Base-by-base conservation (phyloP, 306 rosid species). In the Quercus ilex region DNA sequence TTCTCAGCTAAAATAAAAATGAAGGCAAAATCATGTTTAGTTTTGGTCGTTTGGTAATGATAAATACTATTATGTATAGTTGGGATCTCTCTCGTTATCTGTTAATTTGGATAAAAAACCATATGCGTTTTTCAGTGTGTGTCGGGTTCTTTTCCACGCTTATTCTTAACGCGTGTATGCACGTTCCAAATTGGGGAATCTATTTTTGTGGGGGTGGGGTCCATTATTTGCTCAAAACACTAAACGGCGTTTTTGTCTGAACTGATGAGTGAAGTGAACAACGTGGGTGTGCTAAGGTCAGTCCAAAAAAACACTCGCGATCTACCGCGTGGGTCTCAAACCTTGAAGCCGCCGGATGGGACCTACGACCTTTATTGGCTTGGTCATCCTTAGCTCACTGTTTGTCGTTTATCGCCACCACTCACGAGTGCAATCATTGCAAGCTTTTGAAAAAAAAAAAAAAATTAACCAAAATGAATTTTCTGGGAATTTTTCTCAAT, bases 241-340 rank as follows among this genome's bases (percentile, higher is more conserved):
- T 11, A 6, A 7, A 4, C 21, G 17, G 52, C 55, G 67, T 19
- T 21, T 83, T 80, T 46, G 31, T 74, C 18, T 3, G 65, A 25
- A 72, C 17, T 55, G 17, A 46, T 8, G 46, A 12, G 14, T 49
- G 53, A 49, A 49, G 78, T 43, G 11, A 33, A 60, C 76, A 71
- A 49, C 78, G 60, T 74, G 81, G 81, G 74, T 38, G 41, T 4
- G 78, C 79, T 63, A 46, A 28, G 31, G 65, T 74, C 80, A 46
- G 73, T 79, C 89, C 82, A 88, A 83, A 88, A 83, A 77, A 46
- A 1, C 53, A 76, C 31, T 41, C 64, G 52, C 71, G 75, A 69
- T 49, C 70, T 65, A 64, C 62, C 73, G 3, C 35, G 72, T 57
- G 73, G 83, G 77, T 14, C 85, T 79, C 57, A 23, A 11, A 25